These are phyloP conservation scores for Singerocomus rubriflavus DNA, from an alignment of 1,284 basidiomycete species.

Conservation along the genomic window DNA sequence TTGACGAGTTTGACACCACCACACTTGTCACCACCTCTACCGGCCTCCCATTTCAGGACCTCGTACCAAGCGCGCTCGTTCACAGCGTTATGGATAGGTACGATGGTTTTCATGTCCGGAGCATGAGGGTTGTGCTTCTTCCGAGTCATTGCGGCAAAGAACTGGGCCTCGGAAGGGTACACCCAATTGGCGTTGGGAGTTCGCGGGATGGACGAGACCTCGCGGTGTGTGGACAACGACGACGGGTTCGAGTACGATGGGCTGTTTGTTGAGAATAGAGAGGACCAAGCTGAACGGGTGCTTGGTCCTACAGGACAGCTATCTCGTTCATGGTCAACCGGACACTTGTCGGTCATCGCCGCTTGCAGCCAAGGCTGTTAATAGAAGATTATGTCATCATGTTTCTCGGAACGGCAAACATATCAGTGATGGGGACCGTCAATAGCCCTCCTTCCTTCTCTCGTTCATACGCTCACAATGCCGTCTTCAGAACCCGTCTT, in stretches of 20 bases:
- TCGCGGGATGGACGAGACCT: slow-evolving; percentile 88
- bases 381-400: slow-evolving; percentile 25
- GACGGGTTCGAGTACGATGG: slow-evolving; percentile 33
- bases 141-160: slow-evolving; percentile 92
- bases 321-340: slow-evolving; percentile 49
- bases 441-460: background rate
- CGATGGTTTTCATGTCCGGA: slow-evolving; percentile 90
- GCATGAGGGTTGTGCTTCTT: slow-evolving; percentile 87
- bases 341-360: slow-evolving; percentile 55
- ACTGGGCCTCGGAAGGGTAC: slow-evolving; percentile 97
- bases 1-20: slow-evolving; percentile 83
- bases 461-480: slow-evolving; percentile 35
- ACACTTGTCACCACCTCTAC: slow-evolving; percentile 75
- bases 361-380: no score
- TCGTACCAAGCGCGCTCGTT: slow-evolving; percentile 96
- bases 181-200: slow-evolving; percentile 79
- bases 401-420: background rate
- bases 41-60: slow-evolving; percentile 86
- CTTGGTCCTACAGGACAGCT: slow-evolving; percentile 43
- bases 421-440: no score
- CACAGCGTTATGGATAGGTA: slow-evolving; percentile 99
- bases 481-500: slow-evolving; percentile 57
- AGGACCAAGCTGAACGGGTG: slow-evolving; percentile 50
- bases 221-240: slow-evolving; percentile 64
- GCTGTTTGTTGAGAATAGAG: slow-evolving; percentile 37